Conservation (phyloP, 345 rosid species). For the Syzygium aqueum region DNA sequence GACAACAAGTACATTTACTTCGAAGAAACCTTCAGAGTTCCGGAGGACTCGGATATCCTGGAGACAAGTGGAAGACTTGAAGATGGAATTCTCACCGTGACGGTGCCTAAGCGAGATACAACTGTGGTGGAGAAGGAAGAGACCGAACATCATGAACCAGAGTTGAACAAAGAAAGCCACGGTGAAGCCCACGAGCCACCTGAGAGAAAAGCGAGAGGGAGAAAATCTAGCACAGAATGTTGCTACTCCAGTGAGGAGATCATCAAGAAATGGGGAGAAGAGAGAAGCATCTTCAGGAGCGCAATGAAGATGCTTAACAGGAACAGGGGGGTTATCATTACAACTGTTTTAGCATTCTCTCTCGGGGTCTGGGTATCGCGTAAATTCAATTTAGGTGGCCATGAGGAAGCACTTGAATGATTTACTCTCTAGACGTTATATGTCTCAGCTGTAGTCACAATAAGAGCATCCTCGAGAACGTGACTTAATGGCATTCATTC, state of each 20-base stretch:
- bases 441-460: neutral
- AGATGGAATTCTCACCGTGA: conserved; percentile 26
- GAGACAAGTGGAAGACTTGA: conserved; percentile 16
- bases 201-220: neutral
- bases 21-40: conserved; percentile 18
- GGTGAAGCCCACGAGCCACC: neutral
- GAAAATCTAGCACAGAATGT: neutral
- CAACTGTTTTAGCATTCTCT: conserved; percentile 28
- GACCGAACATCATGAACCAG: neutral
- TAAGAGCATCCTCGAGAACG: neutral
- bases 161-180: neutral
- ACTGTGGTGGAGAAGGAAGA: neutral
- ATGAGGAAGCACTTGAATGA: neutral
- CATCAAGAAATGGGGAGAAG: conserved; percentile 5
- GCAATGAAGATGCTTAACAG: conserved; percentile 10
- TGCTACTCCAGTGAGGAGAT: neutral
- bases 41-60: conserved; percentile 18
- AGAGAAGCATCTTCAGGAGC: neutral
- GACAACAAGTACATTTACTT: conserved; percentile 15
- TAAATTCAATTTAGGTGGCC: neutral
- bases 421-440: neutral
- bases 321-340: conserved; percentile 15
- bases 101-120: conserved; percentile 16
- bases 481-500: neutral
- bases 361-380: conserved; percentile 22